phyloP scores from a whole-genome alignment of 306 rosid genomes.

The Quercus wislizeni region DNA sequence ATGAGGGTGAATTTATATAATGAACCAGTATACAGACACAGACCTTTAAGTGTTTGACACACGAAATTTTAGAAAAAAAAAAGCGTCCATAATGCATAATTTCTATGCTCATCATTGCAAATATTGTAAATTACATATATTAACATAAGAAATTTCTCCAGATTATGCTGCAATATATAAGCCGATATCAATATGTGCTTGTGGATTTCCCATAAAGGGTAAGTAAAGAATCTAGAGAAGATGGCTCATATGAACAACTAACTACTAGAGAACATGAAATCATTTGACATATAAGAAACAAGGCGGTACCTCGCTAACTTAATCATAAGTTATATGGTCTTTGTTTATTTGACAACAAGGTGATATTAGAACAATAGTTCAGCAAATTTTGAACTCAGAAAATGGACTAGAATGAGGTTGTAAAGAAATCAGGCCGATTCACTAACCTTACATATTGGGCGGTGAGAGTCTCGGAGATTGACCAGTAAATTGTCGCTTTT shows the following conservation, averaged over 20 bases:
- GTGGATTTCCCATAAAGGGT: not conserved
- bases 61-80: not conserved
- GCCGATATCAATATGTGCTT: not conserved
- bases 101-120: not conserved
- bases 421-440: not conserved
- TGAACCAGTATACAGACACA: not conserved
- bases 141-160: not conserved
- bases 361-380: not conserved
- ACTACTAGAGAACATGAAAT: not conserved
- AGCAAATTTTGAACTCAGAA: conserved; percentile 6
- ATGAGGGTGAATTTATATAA: not conserved
- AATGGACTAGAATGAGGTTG: not conserved
- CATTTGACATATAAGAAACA: not conserved
- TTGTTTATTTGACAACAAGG: not conserved
- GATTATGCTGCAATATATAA: not conserved
- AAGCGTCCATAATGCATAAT: not conserved
- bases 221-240: not conserved
- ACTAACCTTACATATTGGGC: conserved; percentile 90
- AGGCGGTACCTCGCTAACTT: not conserved
- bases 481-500: conserved; percentile 96
- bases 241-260: not conserved
- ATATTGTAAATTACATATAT: not conserved
- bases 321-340: not conserved
- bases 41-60: not conserved
- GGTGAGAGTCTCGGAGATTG: conserved; percentile 91